These are phyloP conservation scores for Pythium rhizo-oryzae DNA, from an alignment of 352 stramenopile genomes.

Conservation along the genomic window DNA sequence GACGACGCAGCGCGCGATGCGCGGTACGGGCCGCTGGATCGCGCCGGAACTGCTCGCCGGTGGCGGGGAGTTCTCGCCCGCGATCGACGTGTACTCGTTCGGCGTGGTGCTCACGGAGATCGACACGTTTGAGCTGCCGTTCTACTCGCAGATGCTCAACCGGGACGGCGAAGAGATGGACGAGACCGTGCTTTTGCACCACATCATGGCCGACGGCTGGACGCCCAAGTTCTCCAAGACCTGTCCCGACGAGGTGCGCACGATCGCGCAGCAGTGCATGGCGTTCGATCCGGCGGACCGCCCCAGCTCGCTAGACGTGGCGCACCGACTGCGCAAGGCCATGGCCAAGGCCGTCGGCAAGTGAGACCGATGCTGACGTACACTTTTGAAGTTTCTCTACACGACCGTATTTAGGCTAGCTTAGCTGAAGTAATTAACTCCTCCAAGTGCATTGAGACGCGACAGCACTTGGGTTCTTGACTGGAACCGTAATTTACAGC, in stretches of 20 bases:
- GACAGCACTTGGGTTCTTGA: background rate
- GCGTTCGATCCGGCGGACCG: constrained; percentile 36
- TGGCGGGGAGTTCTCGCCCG: constrained; percentile 43
- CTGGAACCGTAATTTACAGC: constrained; percentile 20
- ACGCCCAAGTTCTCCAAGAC: constrained; percentile 48
- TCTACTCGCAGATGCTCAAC: constrained; percentile 33
- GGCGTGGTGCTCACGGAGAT: constrained; percentile 63
- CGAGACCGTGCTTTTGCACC: constrained; percentile 51
- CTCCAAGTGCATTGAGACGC: background rate
- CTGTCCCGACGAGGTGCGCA: constrained; percentile 47
- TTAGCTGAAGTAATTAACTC: background rate
- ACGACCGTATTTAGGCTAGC: constrained; percentile 2
- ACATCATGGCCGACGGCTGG: constrained; percentile 53
- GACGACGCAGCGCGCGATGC: constrained; percentile 37
- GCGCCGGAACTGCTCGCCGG: constrained; percentile 67
- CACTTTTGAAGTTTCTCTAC: background rate
- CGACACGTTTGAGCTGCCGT: constrained; percentile 54
- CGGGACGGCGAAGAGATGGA: constrained; percentile 33
- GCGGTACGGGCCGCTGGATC: constrained; percentile 67
- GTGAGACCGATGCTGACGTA: background rate
- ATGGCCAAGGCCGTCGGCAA: constrained; percentile 17
- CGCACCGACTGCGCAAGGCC: constrained; percentile 51
- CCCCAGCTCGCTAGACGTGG: constrained; percentile 48
- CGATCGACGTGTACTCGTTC: constrained; percentile 64
- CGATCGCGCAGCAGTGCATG: constrained; percentile 54